Percentiles rank a stretch among this genome's conserved stretches.
Conservation (phyloP, 805 yeast genomes). For the Starmera caribaea region DNA sequence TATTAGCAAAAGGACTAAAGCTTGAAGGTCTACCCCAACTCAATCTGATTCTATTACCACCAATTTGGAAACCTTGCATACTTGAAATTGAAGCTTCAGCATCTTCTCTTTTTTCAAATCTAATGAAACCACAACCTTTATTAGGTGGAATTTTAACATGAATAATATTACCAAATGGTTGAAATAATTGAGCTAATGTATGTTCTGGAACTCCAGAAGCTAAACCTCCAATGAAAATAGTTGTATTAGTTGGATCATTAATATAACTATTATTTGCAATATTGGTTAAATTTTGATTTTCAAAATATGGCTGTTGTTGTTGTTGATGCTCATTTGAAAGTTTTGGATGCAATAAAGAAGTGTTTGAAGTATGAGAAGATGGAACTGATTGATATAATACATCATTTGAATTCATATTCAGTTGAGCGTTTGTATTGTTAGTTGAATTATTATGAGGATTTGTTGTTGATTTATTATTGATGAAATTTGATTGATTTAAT, state of each 20-base stretch:
- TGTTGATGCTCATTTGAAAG: too few relatives aligned
- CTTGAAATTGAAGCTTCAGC: conserved; percentile 72
- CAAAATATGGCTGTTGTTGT: too few relatives aligned
- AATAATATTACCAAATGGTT: conserved; percentile 62
- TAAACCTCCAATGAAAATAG: conserved; percentile 72
- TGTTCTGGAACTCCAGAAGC: conserved; percentile 55
- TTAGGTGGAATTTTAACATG: conserved; percentile 72
- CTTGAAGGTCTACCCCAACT: conserved; percentile 58
- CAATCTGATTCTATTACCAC: conserved; percentile 63
- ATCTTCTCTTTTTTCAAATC: conserved; percentile 53
- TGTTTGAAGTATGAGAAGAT: too few relatives aligned
- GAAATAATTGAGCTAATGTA: conserved; percentile 50
- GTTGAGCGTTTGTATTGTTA: conserved; percentile 40
- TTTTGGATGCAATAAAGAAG: too few relatives aligned
- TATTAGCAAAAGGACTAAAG: too few relatives aligned
- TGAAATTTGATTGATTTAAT: not conserved
- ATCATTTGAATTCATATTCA: too few relatives aligned
- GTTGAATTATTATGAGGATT: conserved; percentile 36
- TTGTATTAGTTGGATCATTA: conserved; percentile 56
- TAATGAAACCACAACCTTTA: conserved; percentile 73
- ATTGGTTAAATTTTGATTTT: too few relatives aligned
- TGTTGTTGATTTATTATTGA: not conserved
- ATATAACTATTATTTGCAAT: not conserved
- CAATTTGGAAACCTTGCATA: conserved; percentile 70
- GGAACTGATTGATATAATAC: too few relatives aligned